These are phyloP conservation scores for Fusarium graminum DNA, from an alignment of 2,329 filamentous ascomycete genomes.

Conservation along the genomic window DNA sequence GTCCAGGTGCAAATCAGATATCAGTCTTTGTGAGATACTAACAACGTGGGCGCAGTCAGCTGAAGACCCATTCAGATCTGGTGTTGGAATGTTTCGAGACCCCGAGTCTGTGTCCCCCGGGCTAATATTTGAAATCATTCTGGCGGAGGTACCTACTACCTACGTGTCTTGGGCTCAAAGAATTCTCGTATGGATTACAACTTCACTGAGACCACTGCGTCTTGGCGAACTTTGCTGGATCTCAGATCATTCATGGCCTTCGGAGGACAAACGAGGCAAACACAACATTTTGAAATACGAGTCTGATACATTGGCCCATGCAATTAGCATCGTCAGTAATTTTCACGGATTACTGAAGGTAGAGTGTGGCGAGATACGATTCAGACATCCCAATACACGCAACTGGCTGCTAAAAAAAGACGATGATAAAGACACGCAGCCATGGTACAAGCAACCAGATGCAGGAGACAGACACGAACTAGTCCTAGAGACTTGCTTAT, in stretches of 20 bases:
- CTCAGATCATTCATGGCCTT: neutral
- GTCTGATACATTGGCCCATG: too few relatives aligned
- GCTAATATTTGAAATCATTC: neutral
- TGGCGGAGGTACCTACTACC: neutral
- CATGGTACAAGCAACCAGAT: neutral
- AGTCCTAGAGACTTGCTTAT: neutral
- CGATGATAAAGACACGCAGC: too few relatives aligned
- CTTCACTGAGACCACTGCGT: conserved; percentile 5
- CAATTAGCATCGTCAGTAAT: neutral
- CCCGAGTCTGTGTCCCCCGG: neutral
- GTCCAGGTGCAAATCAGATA: too few relatives aligned
- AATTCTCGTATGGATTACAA: conserved; percentile 6
- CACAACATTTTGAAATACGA: too few relatives aligned
- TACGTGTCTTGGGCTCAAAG: conserved; percentile 1
- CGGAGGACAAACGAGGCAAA: too few relatives aligned
- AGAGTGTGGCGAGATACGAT: conserved; percentile 8
- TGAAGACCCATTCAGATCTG: too few relatives aligned
- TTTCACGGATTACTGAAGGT: conserved; percentile 2
- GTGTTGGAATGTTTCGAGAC: too few relatives aligned
- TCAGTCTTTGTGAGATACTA: neutral
- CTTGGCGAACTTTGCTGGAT: conserved; percentile 4
- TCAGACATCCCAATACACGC: conserved; percentile 4
- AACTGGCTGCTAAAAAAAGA: neutral
- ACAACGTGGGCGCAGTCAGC: too few relatives aligned
- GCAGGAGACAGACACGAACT: neutral